Conservation (phyloP, 2,329 filamentous ascomycete genomes). For the Rhynchosporium graminicola region DNA sequence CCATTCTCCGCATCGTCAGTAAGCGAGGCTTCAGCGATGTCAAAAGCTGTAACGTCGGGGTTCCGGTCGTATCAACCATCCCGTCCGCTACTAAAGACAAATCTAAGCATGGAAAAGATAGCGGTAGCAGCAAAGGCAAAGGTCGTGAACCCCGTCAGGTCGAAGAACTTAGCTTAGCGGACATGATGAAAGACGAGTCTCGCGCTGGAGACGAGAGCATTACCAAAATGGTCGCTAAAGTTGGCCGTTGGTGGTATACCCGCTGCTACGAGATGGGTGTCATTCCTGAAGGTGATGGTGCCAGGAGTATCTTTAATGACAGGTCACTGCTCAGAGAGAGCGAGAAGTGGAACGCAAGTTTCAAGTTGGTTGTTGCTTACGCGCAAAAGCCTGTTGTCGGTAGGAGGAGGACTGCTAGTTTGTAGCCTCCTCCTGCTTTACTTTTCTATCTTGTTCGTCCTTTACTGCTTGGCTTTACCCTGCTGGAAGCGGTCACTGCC, state of each 20-base stretch:
- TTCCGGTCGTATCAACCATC: conserved; percentile 67
- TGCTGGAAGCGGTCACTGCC: background rate
- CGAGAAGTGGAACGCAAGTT: conserved; percentile 80
- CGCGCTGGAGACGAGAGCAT: conserved; percentile 78
- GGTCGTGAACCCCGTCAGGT: conserved; percentile 35
- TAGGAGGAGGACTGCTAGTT: conserved; percentile 34
- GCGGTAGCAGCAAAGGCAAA: conserved; percentile 25
- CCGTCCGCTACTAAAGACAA: conserved; percentile 25
- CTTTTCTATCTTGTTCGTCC: background rate
- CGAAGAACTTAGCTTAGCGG: conserved; percentile 61
- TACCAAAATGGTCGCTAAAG: conserved; percentile 86
- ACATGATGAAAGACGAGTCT: conserved; percentile 72
- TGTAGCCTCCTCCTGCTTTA: conserved; percentile 28
- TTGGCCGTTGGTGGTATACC: conserved; percentile 96
- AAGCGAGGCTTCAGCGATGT: conserved; percentile 70
- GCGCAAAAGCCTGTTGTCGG: conserved; percentile 44
- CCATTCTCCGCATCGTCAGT: conserved; percentile 66
- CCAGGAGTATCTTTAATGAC: conserved; percentile 75
- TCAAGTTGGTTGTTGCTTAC: conserved; percentile 89
- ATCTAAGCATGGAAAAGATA: conserved; percentile 21
- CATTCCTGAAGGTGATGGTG: conserved; percentile 48
- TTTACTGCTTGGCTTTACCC: background rate
- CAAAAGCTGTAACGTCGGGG: conserved; percentile 75
- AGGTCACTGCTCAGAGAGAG: conserved; percentile 77
- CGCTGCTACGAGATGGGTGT: conserved; percentile 81